Evolutionary conservation across 495 filamentous ascomycete species (phyloP), one percentile per base, ranked within the genome.

Genomic region (Penicillium atrosanguineum): DNA sequence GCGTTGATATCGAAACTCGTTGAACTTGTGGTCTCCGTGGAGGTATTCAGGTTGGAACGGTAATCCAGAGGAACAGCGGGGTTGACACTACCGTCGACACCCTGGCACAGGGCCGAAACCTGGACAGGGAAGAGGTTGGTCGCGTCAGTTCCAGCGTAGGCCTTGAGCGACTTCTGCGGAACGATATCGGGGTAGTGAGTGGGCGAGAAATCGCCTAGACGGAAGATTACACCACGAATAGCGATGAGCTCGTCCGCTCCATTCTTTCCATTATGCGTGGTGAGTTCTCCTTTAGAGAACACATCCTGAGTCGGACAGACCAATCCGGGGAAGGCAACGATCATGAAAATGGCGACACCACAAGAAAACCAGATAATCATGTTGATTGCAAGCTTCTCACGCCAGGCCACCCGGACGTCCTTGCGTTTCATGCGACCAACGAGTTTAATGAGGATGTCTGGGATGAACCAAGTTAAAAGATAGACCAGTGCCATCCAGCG

Each of bases 301-400:
- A 99, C 89, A 62, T 93, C 69, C 64, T 97, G 95, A 28, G 75
- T 92, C 0, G 94, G 94, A 73, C 94, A 99, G 62, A 99, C 87
- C 50, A 97, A 74, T 57, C 78, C 72, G 16, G 94, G 94, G 69
- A 98, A 95, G 61, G 83, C 80, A 50, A 97, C 85, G 64, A 87
- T 84, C 79, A 99, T 89, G 79, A 97, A 99, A 42, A 87, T 79
- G 3, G 89, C 83, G 57, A 88, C 74, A 43, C 73, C 74, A 70
- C 94, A 97, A 61, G 78, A 79, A 55, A 93, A 80, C 94, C 94
- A 99, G 65, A 99, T 99, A 69, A 97, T 82, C 58, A 97, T 71
- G 76, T 99, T 99, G 80, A 99, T 99, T 31, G 94, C 94, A 50
- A 97, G 70, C 78, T 98, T 98, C 67, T 98, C 94, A 54, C 94